Base-by-base conservation (phyloP, 306 rosid species). In the Alnus rubra region DNA sequence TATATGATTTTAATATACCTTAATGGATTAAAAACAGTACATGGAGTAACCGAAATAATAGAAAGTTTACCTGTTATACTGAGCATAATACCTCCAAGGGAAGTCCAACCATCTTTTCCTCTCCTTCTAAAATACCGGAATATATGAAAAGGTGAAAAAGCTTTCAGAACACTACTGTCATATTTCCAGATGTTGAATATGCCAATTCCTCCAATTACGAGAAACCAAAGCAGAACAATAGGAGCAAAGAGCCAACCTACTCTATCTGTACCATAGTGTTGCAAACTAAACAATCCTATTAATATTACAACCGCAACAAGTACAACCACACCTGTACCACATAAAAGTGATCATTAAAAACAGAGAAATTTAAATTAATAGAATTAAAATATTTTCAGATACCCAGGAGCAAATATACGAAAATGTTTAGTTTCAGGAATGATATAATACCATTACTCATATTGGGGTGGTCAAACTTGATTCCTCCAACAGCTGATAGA, bases 201-300 rank as follows among this genome's bases (percentile, higher is more conserved):
- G 79, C 99, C 99, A 44, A 96, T 96, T 54, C 99, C 90, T 80
- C 99, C 98, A 65, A 95, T 95, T 56, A 93, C 75, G 79, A 96
- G 92, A 86, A 96, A 89, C 99, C 98, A 96, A 73, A 96, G 91
- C 71, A 96, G 94, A 71, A 96, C 98, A 76, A 96, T 79, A 59
- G 99, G 99, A 77, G 99, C 99, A 86, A 96, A 96, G 84, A 96
- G 99, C 99, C 99, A 96, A 80, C 98, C 91, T 83, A 96, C 99
- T 88, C 75, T 93, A 77, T 96, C 99, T 49, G 97, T 96, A 28
- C 99, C 99, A 73, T 90, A 91, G 77, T 92, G 98, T 82, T 96
- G 99, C 92, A 96, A 51, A 86, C 99, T 93, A 87, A 96, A 96
- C 84, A 96, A 72, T 18, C 97, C 98, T 39, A 91, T 82, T 85